Evolutionary conservation across 2,329 filamentous ascomycete species (phyloP).

Genomic region (Microdochium trichocladiopsis): DNA sequence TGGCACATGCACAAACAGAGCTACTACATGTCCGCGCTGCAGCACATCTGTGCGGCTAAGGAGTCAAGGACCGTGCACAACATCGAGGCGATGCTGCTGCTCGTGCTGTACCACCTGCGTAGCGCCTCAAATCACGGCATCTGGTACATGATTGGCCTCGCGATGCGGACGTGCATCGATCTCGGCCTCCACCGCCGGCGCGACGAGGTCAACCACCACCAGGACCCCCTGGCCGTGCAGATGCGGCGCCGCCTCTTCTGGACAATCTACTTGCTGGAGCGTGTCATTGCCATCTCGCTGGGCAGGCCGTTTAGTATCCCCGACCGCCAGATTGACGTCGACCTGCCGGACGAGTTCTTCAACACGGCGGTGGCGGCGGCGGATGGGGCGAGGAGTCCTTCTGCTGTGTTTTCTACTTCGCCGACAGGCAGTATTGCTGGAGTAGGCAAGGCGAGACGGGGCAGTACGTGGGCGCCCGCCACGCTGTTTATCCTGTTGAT

Average conservation of each 20-base stretch:
- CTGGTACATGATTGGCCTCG: constrained; percentile 47
- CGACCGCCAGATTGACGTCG: constrained; percentile 42
- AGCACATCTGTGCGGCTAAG: constrained; percentile 38
- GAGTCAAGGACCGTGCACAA: constrained; percentile 42
- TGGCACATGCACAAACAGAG: constrained; percentile 20
- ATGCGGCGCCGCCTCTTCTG: constrained; percentile 41
- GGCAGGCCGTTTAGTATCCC: constrained; percentile 42
- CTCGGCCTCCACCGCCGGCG: constrained; percentile 41
- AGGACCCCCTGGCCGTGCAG: constrained; percentile 32
- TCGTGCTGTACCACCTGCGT: constrained; percentile 43
- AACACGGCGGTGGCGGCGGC: too few species aligned
- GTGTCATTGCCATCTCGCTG: constrained; percentile 40
- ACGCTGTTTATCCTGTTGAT: constrained; percentile 35
- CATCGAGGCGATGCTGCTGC: constrained; percentile 42
- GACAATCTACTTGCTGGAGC: constrained; percentile 42
- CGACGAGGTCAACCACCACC: constrained; percentile 24
- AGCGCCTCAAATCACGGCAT: constrained; percentile 41
- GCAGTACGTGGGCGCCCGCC: constrained; percentile 14
- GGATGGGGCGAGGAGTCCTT: too few species aligned
- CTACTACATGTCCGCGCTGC: constrained; percentile 40
- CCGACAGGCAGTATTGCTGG: too few species aligned
- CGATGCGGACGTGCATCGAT: constrained; percentile 45
- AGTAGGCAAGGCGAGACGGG: neutral
- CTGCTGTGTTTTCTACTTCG: too few species aligned
- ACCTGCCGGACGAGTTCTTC: constrained; percentile 30